These are phyloP conservation scores for Brassica incana DNA, from an alignment of 345 rosid species.

Conservation along the genomic window DNA sequence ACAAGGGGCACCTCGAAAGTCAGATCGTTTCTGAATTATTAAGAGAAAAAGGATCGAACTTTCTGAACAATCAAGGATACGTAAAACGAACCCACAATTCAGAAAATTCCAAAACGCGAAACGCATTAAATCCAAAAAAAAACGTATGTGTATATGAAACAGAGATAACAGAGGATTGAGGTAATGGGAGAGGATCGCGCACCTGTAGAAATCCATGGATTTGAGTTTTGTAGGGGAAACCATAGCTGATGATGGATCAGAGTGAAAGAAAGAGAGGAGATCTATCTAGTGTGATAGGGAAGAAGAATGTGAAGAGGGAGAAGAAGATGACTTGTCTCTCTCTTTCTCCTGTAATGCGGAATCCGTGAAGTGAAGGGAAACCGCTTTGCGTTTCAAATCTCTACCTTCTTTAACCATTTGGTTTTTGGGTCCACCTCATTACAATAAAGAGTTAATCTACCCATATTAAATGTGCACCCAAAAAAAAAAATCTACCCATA, in stretches of 20 bases:
- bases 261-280: slow-evolving; percentile 9
- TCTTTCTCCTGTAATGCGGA: slow-evolving; percentile 8
- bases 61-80: not conserved
- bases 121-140: not conserved
- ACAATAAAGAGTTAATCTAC: not conserved
- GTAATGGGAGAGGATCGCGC: slow-evolving; percentile 13
- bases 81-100: not conserved
- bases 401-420: not conserved
- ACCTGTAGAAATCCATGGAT: slow-evolving; percentile 78
- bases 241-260: slow-evolving; percentile 44
- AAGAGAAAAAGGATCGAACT: not conserved
- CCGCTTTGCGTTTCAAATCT: slow-evolving; percentile 28
- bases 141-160: not conserved
- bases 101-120: not conserved
- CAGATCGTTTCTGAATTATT: not conserved
- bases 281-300: slow-evolving; percentile 5
- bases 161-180: not conserved
- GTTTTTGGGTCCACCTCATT: not conserved
- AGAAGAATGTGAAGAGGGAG: slow-evolving; percentile 11
- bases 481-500: not conserved
- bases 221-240: slow-evolving; percentile 63
- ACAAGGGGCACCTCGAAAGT: not conserved
- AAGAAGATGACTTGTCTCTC: slow-evolving; percentile 18
- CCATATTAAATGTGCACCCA: no score
- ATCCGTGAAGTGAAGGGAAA: slow-evolving; percentile 23